Percentiles rank a stretch among this genome's conserved stretches.
These are phyloP conservation scores for Crassisporium funariophilum DNA, from an alignment of 768 basidiomycete genomes.

Conservation along the genomic window DNA sequence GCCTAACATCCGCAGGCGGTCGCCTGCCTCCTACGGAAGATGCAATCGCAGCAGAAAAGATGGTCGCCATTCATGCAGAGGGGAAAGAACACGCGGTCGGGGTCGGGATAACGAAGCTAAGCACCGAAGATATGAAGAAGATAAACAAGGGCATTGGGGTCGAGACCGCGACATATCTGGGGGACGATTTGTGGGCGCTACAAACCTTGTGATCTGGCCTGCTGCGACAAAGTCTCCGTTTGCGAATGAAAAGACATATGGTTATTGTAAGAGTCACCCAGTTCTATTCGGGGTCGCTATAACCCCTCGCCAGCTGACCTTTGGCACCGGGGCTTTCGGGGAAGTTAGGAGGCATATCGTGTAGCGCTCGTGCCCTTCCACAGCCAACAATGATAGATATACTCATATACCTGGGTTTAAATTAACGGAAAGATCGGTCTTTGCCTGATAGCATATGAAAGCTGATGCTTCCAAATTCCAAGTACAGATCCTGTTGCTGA, in stretches of 20 bases:
- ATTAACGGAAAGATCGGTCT: neutral
- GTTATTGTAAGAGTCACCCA: too few species aligned
- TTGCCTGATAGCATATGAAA: too few species aligned
- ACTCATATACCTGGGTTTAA: conserved; percentile 5
- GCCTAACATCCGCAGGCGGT: conserved; percentile 91
- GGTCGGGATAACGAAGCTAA: conserved; percentile 79
- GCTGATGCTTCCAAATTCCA: too few species aligned
- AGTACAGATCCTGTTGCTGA: too few species aligned
- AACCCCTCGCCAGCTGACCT: neutral
- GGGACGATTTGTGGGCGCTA: conserved; percentile 84
- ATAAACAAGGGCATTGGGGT: conserved; percentile 92
- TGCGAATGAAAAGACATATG: too few species aligned
- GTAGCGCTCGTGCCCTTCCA: conserved; percentile 9
- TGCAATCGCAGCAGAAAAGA: conserved; percentile 65
- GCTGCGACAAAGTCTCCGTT: neutral
- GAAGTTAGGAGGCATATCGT: too few species aligned
- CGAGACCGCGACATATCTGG: conserved; percentile 83
- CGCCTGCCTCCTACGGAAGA: conserved; percentile 75
- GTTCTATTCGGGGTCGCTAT: neutral
- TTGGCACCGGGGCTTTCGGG: too few species aligned
- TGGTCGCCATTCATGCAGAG: conserved; percentile 94
- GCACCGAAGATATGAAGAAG: conserved; percentile 86
- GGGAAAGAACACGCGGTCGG: conserved; percentile 93
- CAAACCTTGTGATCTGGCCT: conserved; percentile 51
- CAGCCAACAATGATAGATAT: conserved; percentile 18